These are phyloP conservation scores for Magnaporthales sp. DNA, from an alignment of 2,329 filamentous ascomycete genomes.

Conservation along the genomic window DNA sequence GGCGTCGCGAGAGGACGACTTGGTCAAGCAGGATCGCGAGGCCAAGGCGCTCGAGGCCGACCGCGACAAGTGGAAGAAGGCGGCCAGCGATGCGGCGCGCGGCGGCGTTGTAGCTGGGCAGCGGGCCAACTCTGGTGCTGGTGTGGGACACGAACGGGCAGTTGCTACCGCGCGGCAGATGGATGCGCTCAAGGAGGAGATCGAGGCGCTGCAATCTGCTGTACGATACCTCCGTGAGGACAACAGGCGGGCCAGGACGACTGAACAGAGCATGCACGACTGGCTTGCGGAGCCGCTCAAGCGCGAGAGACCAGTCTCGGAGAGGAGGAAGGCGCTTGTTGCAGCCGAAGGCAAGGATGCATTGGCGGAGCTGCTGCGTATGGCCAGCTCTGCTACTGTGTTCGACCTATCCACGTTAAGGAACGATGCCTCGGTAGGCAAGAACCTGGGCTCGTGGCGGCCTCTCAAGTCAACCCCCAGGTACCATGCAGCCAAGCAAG, in stretches of 20 bases:
- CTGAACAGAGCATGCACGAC: slow-evolving; percentile 44
- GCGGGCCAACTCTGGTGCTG: slow-evolving; percentile 17
- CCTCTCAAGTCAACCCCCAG: slow-evolving; percentile 54
- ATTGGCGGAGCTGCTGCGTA: slow-evolving; percentile 54
- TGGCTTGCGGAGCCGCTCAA: slow-evolving; percentile 58
- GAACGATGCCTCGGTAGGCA: slow-evolving; percentile 32
- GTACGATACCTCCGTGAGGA: slow-evolving; percentile 62
- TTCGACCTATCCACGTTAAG: slow-evolving; percentile 43
- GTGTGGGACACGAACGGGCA: slow-evolving; percentile 50
- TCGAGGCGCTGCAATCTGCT: slow-evolving; percentile 54
- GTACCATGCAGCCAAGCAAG: slow-evolving; percentile 57
- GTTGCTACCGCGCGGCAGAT: slow-evolving; percentile 66
- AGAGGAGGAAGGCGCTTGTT: slow-evolving; percentile 42
- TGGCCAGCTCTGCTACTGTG: slow-evolving; percentile 46
- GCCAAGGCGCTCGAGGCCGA: slow-evolving; percentile 56
- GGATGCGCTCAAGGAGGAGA: slow-evolving; percentile 61
- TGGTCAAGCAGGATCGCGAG: slow-evolving; percentile 60
- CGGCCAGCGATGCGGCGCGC: slow-evolving; percentile 51
- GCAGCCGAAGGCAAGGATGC: slow-evolving; percentile 54
- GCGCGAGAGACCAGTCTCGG: slow-evolving; percentile 25
- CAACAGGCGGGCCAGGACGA: slow-evolving; percentile 51
- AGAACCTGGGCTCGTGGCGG: slow-evolving; percentile 45
- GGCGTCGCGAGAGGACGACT: slow-evolving; percentile 48
- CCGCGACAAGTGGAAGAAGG: slow-evolving; percentile 63
- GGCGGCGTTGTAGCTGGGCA: slow-evolving; percentile 36